These are phyloP conservation scores for Globisporangium radiosum DNA, from an alignment of 352 stramenopile species.

Conservation along the genomic window DNA sequence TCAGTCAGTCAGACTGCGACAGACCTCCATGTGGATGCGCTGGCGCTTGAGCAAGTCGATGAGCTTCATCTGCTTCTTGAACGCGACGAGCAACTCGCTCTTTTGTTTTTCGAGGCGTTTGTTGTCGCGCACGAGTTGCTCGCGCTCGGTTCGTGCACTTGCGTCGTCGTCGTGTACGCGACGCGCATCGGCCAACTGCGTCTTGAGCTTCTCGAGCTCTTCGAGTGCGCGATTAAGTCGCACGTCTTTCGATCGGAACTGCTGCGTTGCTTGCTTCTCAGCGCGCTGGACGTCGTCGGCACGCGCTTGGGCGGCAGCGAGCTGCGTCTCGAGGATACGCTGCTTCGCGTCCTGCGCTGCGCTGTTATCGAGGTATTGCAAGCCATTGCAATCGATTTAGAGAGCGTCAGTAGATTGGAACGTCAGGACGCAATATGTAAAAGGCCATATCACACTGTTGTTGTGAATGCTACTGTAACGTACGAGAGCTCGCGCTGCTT, in stretches of 20 bases:
- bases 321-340: conserved; percentile 59
- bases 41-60: conserved; percentile 83
- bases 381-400: too few relatives aligned
- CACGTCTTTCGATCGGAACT: conserved; percentile 77
- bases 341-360: conserved; percentile 65
- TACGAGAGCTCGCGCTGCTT: conserved; percentile 76
- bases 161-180: conserved; percentile 36
- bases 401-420: neutral
- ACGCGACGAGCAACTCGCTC: conserved; percentile 62
- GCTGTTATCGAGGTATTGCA: conserved; percentile 14
- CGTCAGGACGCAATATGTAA: neutral
- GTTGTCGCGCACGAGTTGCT: conserved; percentile 56
- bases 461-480: neutral
- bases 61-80: conserved; percentile 86
- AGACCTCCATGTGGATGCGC: conserved; percentile 81
- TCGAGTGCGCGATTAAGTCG: conserved; percentile 71
- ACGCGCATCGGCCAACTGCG: conserved; percentile 54
- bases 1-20: neutral
- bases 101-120: conserved; percentile 83
- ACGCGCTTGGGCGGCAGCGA: conserved; percentile 36
- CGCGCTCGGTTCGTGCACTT: conserved; percentile 46
- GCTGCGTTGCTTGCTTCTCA: conserved; percentile 58
- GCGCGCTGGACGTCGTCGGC: conserved; percentile 46
- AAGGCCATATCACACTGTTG: too few relatives aligned
- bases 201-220: conserved; percentile 68